Percentiles rank a stretch among this genome's conserved stretches.
Evolutionary conservation across 108 stramenopile species (phyloP).

Genomic region (Nannochloropsis gaditana): DNA sequence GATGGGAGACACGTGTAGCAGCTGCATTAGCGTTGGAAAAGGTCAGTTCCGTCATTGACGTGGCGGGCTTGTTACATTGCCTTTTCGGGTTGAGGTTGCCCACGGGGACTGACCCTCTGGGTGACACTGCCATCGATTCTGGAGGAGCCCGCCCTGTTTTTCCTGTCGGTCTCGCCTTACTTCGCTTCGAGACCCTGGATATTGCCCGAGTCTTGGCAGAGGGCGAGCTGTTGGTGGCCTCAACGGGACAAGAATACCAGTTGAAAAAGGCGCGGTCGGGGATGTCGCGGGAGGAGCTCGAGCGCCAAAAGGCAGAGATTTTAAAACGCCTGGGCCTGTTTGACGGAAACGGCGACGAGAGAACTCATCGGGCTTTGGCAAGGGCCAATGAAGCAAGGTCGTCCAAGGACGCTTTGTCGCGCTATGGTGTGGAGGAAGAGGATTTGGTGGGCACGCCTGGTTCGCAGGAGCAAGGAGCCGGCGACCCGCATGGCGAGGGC

Average conservation of each 20-base stretch:
- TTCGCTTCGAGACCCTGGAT: neutral
- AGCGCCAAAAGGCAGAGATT: neutral
- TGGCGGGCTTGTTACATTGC: neutral
- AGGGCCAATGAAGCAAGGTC: neutral
- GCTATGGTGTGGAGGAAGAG: neutral
- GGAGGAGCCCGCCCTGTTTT: neutral
- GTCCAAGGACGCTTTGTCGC: too few species aligned
- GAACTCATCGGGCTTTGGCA: neutral
- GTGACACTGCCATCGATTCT: neutral
- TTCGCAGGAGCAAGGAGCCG: neutral
- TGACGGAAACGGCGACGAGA: neutral
- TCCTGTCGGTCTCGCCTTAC: neutral
- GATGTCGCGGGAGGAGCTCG: neutral
- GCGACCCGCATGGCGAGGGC: neutral
- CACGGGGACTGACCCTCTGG: neutral
- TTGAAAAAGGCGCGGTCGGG: neutral
- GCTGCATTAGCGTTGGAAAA: slow-evolving; percentile 15
- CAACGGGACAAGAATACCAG: neutral
- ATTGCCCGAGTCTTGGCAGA: neutral
- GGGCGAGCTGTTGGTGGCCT: slow-evolving; percentile 3
- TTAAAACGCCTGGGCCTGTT: neutral
- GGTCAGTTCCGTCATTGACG: neutral
- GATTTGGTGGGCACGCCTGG: neutral
- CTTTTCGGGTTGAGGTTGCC: neutral
- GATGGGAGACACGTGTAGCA: neutral